Evolutionary conservation across 2,329 filamentous ascomycete species (phyloP).

Genomic region (Claviceps sp.): DNA sequence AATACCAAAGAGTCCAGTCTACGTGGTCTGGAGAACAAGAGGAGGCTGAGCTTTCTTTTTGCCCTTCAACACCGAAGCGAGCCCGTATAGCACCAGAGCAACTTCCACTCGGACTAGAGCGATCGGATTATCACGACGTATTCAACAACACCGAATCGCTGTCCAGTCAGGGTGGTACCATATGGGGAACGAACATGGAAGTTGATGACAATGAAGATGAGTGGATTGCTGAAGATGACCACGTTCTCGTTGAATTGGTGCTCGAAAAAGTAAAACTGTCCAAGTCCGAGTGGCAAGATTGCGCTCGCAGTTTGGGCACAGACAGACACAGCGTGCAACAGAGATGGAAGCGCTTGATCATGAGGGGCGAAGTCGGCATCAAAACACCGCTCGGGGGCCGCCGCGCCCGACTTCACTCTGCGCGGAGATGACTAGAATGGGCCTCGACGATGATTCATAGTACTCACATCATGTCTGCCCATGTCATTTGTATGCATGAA

Average conservation of each 20-base stretch:
- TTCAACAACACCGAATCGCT: constrained; percentile 20
- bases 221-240: constrained; percentile 52
- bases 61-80: constrained; percentile 44
- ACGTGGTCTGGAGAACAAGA: neutral
- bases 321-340: constrained; percentile 42
- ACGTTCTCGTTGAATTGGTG: constrained; percentile 52
- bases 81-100: constrained; percentile 45
- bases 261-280: constrained; percentile 52
- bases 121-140: constrained; percentile 43
- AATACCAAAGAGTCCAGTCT: constrained; percentile 3
- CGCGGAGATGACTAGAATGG: constrained; percentile 25
- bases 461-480: neutral
- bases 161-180: constrained; percentile 9
- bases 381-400: constrained; percentile 30
- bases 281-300: constrained; percentile 55
- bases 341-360: constrained; percentile 50
- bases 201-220: constrained; percentile 31
- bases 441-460: neutral
- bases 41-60: neutral
- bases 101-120: constrained; percentile 45
- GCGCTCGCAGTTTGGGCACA: constrained; percentile 47
- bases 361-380: constrained; percentile 44
- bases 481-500: neutral
- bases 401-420: constrained; percentile 36
- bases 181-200: constrained; percentile 25